Evolutionary conservation across 768 basidiomycete genomes (phyloP), one percentile per base, ranked within the genome.

Genomic region (Myochromella boudieri): DNA sequence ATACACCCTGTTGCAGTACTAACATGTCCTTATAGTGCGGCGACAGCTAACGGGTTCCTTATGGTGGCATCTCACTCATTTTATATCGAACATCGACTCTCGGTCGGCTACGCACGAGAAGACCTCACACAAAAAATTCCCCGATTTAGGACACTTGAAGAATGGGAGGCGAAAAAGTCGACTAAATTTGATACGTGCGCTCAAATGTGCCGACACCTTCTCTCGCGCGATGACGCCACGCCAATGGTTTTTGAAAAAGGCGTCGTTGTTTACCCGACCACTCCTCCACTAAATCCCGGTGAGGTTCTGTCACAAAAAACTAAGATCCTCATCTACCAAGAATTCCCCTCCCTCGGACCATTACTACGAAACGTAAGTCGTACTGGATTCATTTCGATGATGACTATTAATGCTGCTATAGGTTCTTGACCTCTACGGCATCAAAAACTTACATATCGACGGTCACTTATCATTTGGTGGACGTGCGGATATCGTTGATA

Each of bases 341-440:
- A 39, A 24, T 39, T 22, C 14, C 37, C 37, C 2, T 24, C 37
- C 7, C 37, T 39, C 6, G 37, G 37, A 3, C 37, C 37, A 8
- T 24, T 39, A 4, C 21, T 39, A 1, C 40, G 38, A n/a, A n/a
- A n/a, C n/a, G 65, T 64, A 48, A 21, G 54, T 37, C n/a, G n/a
- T n/a, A n/a, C n/a, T n/a, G n/a, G n/a, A n/a, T n/a, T n/a, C n/a
- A n/a, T n/a, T n/a, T n/a, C n/a, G n/a, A n/a, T n/a, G n/a, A n/a
- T n/a, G n/a, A n/a, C n/a, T n/a, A n/a, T n/a, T n/a, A n/a, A n/a
- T n/a, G n/a, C n/a, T n/a, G n/a, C n/a, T n/a, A n/a, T n/a, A 54
- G 53, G 29, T 54, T 41, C 28, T 54, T 1, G 1, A 2, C 1
- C 39, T 54, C 7, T 48, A 54, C n/a, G 42, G 42, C 14, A 24